phyloP scores from a whole-genome alignment of 345 rosid genomes.

The Gossypium bickii region DNA sequence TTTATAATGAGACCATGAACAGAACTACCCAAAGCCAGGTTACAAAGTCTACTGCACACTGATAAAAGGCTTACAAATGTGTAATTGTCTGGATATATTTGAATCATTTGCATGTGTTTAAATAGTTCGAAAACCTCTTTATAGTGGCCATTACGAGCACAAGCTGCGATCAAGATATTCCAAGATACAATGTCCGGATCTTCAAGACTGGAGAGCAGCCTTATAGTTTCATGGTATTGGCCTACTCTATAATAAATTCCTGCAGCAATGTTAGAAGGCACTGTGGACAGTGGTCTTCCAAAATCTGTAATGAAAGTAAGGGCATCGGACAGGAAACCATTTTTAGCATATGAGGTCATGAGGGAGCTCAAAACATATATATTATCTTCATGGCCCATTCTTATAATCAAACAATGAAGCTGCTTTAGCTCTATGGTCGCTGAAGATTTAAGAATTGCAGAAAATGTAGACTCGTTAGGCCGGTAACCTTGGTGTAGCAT shows the following conservation, averaged over 20 bases:
- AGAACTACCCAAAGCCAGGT: constrained; percentile 65
- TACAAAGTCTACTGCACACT: constrained; percentile 43
- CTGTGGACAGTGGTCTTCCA: constrained; percentile 30
- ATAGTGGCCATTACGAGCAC: constrained; percentile 50
- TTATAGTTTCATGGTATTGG: constrained; percentile 48
- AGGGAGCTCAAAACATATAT: constrained; percentile 67
- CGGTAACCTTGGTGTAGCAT: constrained; percentile 54
- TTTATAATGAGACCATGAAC: constrained; percentile 65
- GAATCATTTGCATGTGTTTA: constrained; percentile 45
- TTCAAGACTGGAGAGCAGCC: constrained; percentile 63
- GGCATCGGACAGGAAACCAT: constrained; percentile 53
- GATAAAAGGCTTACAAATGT: constrained; percentile 70
- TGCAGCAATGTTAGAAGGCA: constrained; percentile 53
- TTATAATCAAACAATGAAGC: constrained; percentile 60
- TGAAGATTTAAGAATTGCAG: constrained; percentile 50
- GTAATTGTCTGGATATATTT: constrained; percentile 62
- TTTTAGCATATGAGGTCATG: constrained; percentile 59
- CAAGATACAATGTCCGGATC: constrained; percentile 74
- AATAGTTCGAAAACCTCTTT: constrained; percentile 59
- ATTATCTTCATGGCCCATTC: constrained; percentile 59
- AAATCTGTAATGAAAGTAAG: constrained; percentile 38
- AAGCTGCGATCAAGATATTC: constrained; percentile 77
- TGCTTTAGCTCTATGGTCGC: constrained; percentile 39
- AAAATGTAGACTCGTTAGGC: constrained; percentile 74
- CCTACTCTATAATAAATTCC: constrained; percentile 66